These are phyloP conservation scores for Tremella fuciformis DNA, from an alignment of 768 basidiomycete genomes.

Conservation along the genomic window DNA sequence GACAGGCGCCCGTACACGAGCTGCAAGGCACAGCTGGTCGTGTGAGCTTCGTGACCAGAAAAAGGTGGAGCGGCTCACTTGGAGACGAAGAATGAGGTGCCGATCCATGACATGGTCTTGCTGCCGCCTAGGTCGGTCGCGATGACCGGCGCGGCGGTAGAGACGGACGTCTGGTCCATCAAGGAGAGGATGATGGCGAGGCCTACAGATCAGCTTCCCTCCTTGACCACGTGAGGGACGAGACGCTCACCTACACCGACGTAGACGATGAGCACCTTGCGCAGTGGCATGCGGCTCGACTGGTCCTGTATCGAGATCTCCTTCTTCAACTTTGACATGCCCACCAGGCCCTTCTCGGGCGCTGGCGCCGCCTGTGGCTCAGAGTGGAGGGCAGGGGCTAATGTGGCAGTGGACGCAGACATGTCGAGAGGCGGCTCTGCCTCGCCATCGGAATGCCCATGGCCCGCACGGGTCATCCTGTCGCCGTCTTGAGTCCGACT, in stretches of 20 bases:
- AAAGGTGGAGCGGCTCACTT: conserved; percentile 27
- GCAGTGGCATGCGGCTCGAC: conserved; percentile 26
- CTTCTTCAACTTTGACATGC: not conserved
- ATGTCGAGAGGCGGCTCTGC: too few relatives aligned
- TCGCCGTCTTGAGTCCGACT: too few relatives aligned
- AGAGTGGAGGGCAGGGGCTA: too few relatives aligned
- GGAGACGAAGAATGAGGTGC: conserved; percentile 44
- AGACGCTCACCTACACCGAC: conserved; percentile 32
- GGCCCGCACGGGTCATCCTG: too few relatives aligned
- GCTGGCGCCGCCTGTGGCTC: too few relatives aligned
- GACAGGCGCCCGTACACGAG: conserved; percentile 49
- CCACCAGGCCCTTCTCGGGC: too few relatives aligned
- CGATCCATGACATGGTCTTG: conserved; percentile 43
- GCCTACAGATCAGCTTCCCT: conserved; percentile 5
- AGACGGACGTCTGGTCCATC: conserved; percentile 38
- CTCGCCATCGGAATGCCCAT: too few relatives aligned
- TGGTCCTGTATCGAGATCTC: conserved; percentile 31
- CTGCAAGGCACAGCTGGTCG: conserved; percentile 35
- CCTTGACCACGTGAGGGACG: not conserved
- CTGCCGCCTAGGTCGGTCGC: conserved; percentile 33
- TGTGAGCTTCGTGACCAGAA: conserved; percentile 6
- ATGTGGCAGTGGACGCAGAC: too few relatives aligned
- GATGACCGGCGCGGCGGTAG: conserved; percentile 36
- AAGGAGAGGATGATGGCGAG: conserved; percentile 44
- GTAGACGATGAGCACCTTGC: conserved; percentile 37